Conservation (phyloP, 129 eudicot species). For the Flaveria trinervia region DNA sequence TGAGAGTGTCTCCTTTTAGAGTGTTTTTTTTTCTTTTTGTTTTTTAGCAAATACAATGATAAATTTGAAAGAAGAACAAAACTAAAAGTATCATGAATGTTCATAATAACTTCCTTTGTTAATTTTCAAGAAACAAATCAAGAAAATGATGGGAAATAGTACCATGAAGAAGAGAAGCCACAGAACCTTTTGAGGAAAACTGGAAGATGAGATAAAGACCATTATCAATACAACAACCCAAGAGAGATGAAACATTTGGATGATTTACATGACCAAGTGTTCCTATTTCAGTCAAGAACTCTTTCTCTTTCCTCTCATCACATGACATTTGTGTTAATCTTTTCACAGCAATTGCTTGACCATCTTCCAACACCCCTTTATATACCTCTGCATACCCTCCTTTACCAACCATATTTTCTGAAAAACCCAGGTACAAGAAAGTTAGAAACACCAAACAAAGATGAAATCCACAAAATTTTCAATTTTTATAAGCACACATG, state of each 20-base stretch:
- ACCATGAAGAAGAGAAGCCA: slow-evolving; percentile 98
- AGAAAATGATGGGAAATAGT: slow-evolving; percentile 22
- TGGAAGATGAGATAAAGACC: slow-evolving; percentile 94
- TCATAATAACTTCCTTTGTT: background rate
- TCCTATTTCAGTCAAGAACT: slow-evolving; percentile 93
- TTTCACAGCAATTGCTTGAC: slow-evolving; percentile 87
- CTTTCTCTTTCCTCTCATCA: slow-evolving; percentile 96
- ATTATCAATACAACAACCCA: slow-evolving; percentile 94
- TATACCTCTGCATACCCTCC: slow-evolving; percentile 99
- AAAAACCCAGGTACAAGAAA: slow-evolving; percentile 26
- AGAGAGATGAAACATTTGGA: slow-evolving; percentile 82
- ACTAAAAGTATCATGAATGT: background rate
- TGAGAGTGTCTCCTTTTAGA: background rate
- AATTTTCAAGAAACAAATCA: slow-evolving; percentile 8
- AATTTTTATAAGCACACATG: slow-evolving; percentile 20
- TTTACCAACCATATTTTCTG: slow-evolving; percentile 92
- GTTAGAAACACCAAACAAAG: slow-evolving; percentile 5
- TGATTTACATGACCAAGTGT: slow-evolving; percentile 91
- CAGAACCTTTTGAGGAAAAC: slow-evolving; percentile 91
- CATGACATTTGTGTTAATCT: slow-evolving; percentile 56
- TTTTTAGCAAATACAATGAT: slow-evolving; percentile 4
- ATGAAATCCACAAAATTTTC: slow-evolving; percentile 4
- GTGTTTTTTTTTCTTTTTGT: slow-evolving; percentile 3
- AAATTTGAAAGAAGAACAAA: background rate
- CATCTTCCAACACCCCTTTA: slow-evolving; percentile 78